Evolutionary conservation across 495 filamentous ascomycete species (phyloP), one percentile per base, ranked within the genome.

Genomic region (Pseudomonodictys pantanalensis): DNA sequence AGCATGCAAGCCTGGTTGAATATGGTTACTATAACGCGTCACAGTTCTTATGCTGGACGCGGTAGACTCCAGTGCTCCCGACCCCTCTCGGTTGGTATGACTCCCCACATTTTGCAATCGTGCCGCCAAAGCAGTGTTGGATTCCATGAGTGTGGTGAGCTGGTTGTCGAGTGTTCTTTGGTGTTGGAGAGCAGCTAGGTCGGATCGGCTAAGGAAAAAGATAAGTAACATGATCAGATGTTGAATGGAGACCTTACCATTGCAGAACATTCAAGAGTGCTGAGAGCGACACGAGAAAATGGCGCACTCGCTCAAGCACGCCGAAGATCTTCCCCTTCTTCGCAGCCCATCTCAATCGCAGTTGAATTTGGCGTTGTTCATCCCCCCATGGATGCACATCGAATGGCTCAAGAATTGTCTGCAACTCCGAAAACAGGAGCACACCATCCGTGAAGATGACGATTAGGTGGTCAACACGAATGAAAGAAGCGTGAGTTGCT

Each of bases 391-490:
- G 6, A 8, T 7, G 20, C 41, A 44, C 7, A 6, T 44, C 7
- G 8, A 44, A 18, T 7, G 41, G 41, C 15, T 7, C 41, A 6
- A 44, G 17, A n/a, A 44, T 8, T 7, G 23, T 26, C 24, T 54
- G 17, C 7, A 54, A 35, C 24, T 54, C 51, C 12, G 22, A 42
- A 26, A 54, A 54, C 8, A 54, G 8, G 24, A 48, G 54, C 3
- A 43, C 54, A 23, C 54, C 44, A 58, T 58, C 44, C 43, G 44
- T 50, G 30, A 58, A 38, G 6, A 26, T 43, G 18, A 22, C 20
- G 11, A 58, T 38, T 23, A 58, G 26, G 2, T 58, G 55, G 26
- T 58, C 46, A 22, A 58, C 24, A 23, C 42, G 44, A 51, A 58
- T 58, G 15, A 51, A 44, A 8, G 41, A n/a, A 23, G 44, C 44